Base-by-base conservation (phyloP, 352 stramenopile genomes). In the Globisporangium yorkense region DNA sequence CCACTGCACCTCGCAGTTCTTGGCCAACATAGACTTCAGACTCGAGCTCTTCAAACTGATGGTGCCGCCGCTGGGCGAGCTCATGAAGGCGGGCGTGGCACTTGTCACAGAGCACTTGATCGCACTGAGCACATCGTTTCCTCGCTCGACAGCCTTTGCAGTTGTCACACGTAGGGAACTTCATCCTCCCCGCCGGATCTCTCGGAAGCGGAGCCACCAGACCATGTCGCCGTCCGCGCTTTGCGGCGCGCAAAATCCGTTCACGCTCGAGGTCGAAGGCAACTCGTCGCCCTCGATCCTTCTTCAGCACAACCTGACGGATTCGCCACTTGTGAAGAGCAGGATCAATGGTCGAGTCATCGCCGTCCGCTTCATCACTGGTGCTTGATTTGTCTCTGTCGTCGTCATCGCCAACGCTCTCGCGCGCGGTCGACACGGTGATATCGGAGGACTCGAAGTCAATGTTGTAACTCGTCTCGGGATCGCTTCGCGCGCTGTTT, bases 31-130 rank as follows among this genome's bases (percentile, higher is more conserved):
- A 74, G 1, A 77, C 2, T 9, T 70, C 60, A 3, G 75, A 56
- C 21, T 61, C 35, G 0, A 88, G 40, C 13, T 79, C 70, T 65
- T 80, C 65, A 20, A 80, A 87, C 0, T 63, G 46, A 49, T 89
- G 80, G 31, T 88, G 75, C 0, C 75, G 60, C 31, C 75, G 63
- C 10, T 79, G 65, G 3, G 70, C 70, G 5, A 88, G 21, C 39
- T 86, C 74, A 55, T 89, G 80, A 2, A 89, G 61, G 1, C 72
- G 70, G 15, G 75, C 65, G 55, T 88, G 72, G 31, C 80, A 89
- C 15, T 74, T 76, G 63, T 87, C 75, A 52, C 80, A 89, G 2
- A 85, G 51, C 2, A 81, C 59, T 51, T 87, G 77, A 5, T 87
- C 75, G 44, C 80, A 89, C 18, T 65, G 52, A 15, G 71, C 61